Evolutionary conservation across 768 basidiomycete genomes (phyloP), one percentile per base, ranked within the genome.

Genomic region (Mycena vitilis): DNA sequence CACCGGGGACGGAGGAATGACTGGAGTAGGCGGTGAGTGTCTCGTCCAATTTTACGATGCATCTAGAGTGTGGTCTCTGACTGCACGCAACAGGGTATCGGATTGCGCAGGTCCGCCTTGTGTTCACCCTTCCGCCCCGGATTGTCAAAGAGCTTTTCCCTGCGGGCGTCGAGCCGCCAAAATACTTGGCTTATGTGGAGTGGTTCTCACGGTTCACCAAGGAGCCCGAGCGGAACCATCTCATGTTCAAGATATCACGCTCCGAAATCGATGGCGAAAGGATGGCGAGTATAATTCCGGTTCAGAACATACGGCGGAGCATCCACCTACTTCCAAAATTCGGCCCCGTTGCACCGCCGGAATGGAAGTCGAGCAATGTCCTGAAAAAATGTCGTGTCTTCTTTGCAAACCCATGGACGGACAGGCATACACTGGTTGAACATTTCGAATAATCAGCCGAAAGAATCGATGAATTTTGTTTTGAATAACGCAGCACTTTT

Each of bases 331-430:
- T 25, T 4, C 51, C 51, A 10, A 52, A 52, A 34, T 48, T 48
- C n/a, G 47, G 47, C 3, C 47, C 47, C 20, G 45, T 47, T 47
- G n/a, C n/a, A 9, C 47, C 47, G 22, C n/a, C n/a, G 13, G 47
- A 48, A 7, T 48, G 47, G 47, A 48, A 48, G 47, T 48, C 47
- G 23, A 48, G 47, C 47, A 48, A 48, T 13, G 47, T 48, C 4
- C 13, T 48, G 47, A 22, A 48, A 23, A 54, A 54, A 37, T 54
- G 53, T 23, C 5, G 8, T 0, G 9, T 10, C 36, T 54, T 54
- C 34, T 54, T 54, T 54, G 53, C 53, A 8, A 37, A 54, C 34
- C 36, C 47, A 9, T 48, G n/a, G 47, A 48, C 47, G 22, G 47
- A 48, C 22, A n/a, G n/a, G n/a, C 47, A 48, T n/a, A n/a, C n/a